Conservation (phyloP, 441 rosid species). For the Flueggea neowawraea region DNA sequence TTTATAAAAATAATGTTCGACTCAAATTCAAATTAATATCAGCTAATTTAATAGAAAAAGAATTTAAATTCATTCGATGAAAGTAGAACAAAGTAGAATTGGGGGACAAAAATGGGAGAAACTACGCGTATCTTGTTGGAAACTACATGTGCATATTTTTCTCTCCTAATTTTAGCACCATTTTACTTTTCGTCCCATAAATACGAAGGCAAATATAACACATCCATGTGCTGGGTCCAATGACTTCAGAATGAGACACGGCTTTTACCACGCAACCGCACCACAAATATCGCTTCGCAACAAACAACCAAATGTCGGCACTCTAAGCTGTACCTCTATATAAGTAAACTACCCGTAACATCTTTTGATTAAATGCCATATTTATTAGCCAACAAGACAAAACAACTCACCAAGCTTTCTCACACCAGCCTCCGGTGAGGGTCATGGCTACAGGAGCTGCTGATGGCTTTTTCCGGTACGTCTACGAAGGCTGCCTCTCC, state of each 20-base stretch:
- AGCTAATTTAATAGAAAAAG: too few species aligned
- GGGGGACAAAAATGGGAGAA: background rate
- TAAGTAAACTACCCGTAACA: background rate
- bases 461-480: constrained; percentile 49
- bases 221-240: background rate
- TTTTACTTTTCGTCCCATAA: background rate
- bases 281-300: background rate
- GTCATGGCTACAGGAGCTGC: constrained; percentile 43
- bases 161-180: background rate
- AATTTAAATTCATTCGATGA: background rate
- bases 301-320: background rate
- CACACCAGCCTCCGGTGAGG: background rate
- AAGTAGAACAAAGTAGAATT: background rate
- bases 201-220: background rate
- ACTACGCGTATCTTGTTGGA: background rate
- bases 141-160: background rate
- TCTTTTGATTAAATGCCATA: background rate
- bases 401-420: background rate
- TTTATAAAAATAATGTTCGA: too few species aligned
- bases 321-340: background rate
- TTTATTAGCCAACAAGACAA: background rate
- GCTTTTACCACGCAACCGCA: background rate
- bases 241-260: background rate
- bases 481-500: constrained; percentile 54
- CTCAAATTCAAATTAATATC: too few species aligned